Base-by-base conservation (phyloP, 2,329 filamentous ascomycete genomes). In the Colletotrichum sp. region DNA sequence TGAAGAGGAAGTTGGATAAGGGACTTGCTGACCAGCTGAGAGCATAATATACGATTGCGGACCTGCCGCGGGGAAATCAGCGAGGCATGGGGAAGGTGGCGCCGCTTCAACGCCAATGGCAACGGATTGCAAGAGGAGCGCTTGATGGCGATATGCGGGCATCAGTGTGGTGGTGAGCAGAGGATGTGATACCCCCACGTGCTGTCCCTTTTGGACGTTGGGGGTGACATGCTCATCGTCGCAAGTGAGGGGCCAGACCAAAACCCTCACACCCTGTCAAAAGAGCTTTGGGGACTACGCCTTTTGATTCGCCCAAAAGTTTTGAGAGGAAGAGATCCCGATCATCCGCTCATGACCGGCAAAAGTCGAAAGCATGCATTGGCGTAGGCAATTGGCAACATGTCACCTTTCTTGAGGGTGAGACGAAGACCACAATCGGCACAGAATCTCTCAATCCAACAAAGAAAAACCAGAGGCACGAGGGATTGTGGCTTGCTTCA, bases 171-270 rank as follows among this genome's bases (percentile, higher is more conserved):
- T 66, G 26, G 32, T 68, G 32, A 43, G 59, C 24, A 64, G 18
- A 60, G 72, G 61, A 64, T 60, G 66, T 55, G 16, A 71, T 43
- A 48, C 73, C 75, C 72, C 75, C 75, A 77, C 75, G 75, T 70
- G 48, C 48, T 55, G 43, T 70, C 65, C 34, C 21, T 48, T 65
- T 43, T 64, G 36, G 39, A 63, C 39, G 59, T 30, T 63, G 68
- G 68, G 71, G 59, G 16, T 18, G 32, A 59, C 28, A n/a, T 39
- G 18, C n/a, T 34, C 36, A 7, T 61, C 57, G 34, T 16, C 34
- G 28, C 28, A 36, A 71, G 65, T 43, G 71, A 75, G 72, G 36
- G 66, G 60, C 63, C 71, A 74, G 30, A 59, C n/a, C 66, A 52
- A 70, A 61, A 61, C n/a, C 60, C 39, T 67, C 43, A 48, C 10